These are phyloP conservation scores for Helotiales sp. DNA, from an alignment of 2,329 filamentous ascomycete genomes.

Conservation along the genomic window DNA sequence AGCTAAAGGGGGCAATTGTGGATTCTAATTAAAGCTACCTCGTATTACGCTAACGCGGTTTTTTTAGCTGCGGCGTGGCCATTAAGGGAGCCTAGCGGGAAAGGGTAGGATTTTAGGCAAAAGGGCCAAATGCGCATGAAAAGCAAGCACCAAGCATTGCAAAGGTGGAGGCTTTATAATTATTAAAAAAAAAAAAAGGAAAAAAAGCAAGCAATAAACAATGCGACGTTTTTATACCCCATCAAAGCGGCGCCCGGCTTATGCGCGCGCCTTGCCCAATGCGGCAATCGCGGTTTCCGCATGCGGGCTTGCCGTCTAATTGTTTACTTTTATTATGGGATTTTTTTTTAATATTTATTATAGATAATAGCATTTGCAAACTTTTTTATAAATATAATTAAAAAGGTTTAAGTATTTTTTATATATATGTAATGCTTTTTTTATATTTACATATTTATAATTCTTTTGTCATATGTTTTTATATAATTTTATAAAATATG, in stretches of 20 bases:
- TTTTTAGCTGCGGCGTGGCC: conserved; percentile 30
- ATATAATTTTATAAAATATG: too few species aligned
- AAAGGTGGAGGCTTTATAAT: too few species aligned
- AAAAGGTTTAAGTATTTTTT: too few species aligned
- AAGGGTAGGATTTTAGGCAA: conserved; percentile 6
- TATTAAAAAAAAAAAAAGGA: conserved; percentile 10
- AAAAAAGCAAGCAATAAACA: conserved; percentile 5
- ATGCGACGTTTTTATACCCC: conserved; percentile 10
- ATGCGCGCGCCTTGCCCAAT: conserved; percentile 12
- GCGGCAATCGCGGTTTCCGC: conserved; percentile 10
- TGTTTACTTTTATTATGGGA: background rate
- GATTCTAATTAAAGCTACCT: background rate
- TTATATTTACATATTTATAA: too few species aligned
- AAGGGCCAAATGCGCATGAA: conserved; percentile 28
- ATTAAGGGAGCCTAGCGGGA: conserved; percentile 25
- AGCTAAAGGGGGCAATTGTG: conserved; percentile 18
- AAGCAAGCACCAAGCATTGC: too few species aligned
- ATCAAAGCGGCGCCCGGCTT: too few species aligned
- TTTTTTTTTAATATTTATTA: too few species aligned
- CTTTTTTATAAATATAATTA: too few species aligned
- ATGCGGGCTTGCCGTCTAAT: conserved; percentile 15
- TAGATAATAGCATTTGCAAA: too few species aligned
- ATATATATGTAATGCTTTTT: too few species aligned
- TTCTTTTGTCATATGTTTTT: too few species aligned
- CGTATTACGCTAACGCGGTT: background rate